Conservation (phyloP, 805 yeast genomes). For the Wickerhamiella musiphila region DNA sequence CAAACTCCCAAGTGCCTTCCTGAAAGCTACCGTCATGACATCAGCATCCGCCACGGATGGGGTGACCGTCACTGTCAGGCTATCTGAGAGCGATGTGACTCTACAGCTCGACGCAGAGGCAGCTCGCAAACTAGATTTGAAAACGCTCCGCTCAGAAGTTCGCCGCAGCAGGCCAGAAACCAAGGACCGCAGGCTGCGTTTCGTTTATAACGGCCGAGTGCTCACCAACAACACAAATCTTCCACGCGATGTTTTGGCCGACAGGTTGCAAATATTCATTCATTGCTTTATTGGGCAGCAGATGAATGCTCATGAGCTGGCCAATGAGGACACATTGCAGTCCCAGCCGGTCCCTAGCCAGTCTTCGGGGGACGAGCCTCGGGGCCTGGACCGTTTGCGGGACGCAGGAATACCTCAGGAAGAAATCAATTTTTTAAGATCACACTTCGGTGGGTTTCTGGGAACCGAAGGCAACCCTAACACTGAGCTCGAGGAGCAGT, state of each 20-base stretch:
- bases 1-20: too few species aligned
- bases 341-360: conserved; percentile 29
- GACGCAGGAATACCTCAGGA: conserved; percentile 70
- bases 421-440: conserved; percentile 54
- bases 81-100: too few species aligned
- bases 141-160: too few species aligned
- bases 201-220: conserved; percentile 55
- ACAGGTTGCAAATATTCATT: conserved; percentile 32
- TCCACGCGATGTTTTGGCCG: conserved; percentile 28
- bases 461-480: conserved; percentile 23
- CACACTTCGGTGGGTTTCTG: conserved; percentile 57
- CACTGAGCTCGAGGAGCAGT: conserved; percentile 51
- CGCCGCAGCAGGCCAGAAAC: too few species aligned
- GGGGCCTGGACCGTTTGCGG: conserved; percentile 72
- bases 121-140: too few species aligned
- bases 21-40: too few species aligned
- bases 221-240: conserved; percentile 40
- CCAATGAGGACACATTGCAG: conserved; percentile 40
- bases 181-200: conserved; percentile 35
- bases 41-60: too few species aligned
- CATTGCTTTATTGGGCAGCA: conserved; percentile 69
- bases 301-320: conserved; percentile 36
- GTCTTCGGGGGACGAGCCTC: conserved; percentile 46
- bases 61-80: too few species aligned
- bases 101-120: too few species aligned